Conservation (phyloP, 2,329 filamentous ascomycete species). For the Balansia obtecta region DNA sequence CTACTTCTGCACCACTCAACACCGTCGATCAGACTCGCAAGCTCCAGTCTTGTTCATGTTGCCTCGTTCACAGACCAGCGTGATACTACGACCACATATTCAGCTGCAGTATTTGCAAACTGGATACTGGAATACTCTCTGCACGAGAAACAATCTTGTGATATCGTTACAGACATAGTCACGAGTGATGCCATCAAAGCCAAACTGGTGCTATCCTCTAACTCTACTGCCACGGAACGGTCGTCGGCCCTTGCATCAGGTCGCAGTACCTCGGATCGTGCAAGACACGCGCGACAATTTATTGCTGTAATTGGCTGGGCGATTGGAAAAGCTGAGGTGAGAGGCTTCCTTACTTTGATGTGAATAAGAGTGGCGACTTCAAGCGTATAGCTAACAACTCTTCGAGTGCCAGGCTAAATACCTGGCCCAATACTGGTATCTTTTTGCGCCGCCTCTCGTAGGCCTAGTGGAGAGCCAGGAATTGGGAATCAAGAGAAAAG, state of each 20-base stretch:
- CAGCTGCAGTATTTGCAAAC: constrained; percentile 18
- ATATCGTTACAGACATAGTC: constrained; percentile 41
- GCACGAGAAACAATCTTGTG: constrained; percentile 4
- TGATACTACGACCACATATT: constrained; percentile 26
- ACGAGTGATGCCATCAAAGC: constrained; percentile 53
- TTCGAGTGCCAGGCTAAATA: constrained; percentile 1
- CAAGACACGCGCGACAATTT: not conserved
- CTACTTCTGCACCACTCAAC: constrained; percentile 11
- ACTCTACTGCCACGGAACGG: constrained; percentile 11
- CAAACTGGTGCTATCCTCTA: constrained; percentile 44
- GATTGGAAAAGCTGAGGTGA: constrained; percentile 6
- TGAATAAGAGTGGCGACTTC: not conserved
- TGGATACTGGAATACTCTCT: constrained; percentile 20
- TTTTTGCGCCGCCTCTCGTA: constrained; percentile 58
- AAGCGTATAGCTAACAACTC: not conserved
- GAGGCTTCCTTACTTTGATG: no score
- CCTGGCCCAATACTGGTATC: constrained; percentile 42
- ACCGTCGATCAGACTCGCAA: constrained; percentile 5
- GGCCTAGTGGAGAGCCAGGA: constrained; percentile 54
- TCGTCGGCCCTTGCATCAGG: not conserved
- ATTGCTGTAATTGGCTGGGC: constrained; percentile 6
- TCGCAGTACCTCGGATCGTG: not conserved
- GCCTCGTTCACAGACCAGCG: constrained; percentile 18
- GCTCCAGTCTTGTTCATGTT: constrained; percentile 17
- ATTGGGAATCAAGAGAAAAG: constrained; percentile 37